Evolutionary conservation across 192 early-diverging fungal species (phyloP).

Genomic region (Mortierella alpina): DNA sequence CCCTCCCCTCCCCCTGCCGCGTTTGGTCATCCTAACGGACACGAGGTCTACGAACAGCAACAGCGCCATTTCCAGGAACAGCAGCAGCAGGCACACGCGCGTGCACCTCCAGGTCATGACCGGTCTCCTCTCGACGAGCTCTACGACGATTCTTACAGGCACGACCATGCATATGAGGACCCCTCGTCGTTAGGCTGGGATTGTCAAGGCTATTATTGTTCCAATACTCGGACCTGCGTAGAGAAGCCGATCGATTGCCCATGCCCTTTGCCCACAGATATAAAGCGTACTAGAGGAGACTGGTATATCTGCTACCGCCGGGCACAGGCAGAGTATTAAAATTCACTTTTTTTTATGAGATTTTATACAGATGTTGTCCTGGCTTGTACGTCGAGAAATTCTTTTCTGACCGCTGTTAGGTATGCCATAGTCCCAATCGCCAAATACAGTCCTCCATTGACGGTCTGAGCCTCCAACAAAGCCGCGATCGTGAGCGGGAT

Average conservation of each 20-base stretch:
- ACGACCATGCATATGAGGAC: neutral
- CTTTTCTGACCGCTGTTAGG: conserved; percentile 9
- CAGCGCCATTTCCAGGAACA: too few relatives aligned
- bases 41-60: too few relatives aligned
- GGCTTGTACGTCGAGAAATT: neutral
- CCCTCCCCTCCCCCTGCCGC: too few relatives aligned
- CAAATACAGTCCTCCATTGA: conserved; percentile 28
- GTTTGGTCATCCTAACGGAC: too few relatives aligned
- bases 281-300: conserved; percentile 17
- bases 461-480: conserved; percentile 13
- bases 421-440: conserved; percentile 21
- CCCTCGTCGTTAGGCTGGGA: neutral
- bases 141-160: neutral
- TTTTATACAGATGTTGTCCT: too few relatives aligned
- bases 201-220: conserved; percentile 30
- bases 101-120: neutral
- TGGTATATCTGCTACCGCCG: conserved; percentile 37
- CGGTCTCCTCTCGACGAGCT: neutral
- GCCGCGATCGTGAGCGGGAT: conserved; percentile 19
- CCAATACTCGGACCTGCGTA: conserved; percentile 21
- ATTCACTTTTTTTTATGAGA: too few relatives aligned
- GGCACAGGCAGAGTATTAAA: too few relatives aligned
- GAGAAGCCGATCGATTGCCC: conserved; percentile 20
- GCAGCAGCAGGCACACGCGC: too few relatives aligned
- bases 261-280: conserved; percentile 20